Evolutionary conservation across 495 filamentous ascomycete genomes (phyloP).

Genomic region (Copromyces sp.): DNA sequence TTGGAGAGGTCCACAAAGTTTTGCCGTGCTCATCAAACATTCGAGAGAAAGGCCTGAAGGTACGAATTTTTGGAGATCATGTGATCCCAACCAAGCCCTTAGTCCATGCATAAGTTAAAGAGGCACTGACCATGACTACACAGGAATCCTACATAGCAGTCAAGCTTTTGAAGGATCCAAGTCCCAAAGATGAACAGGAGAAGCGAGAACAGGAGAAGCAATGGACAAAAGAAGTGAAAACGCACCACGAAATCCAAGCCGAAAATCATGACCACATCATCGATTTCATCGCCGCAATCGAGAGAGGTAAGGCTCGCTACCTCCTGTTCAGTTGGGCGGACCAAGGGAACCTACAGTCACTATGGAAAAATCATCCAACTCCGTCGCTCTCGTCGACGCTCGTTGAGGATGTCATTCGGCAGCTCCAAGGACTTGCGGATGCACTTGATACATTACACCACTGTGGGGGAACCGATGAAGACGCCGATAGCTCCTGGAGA

Average conservation of each 20-base stretch:
- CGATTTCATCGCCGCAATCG: slow-evolving; percentile 11
- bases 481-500: background rate
- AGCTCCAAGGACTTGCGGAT: slow-evolving; percentile 10
- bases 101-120: background rate
- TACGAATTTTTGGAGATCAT: background rate
- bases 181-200: background rate
- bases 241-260: background rate
- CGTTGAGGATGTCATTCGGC: slow-evolving; percentile 5
- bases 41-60: background rate
- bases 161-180: background rate
- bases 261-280: slow-evolving; percentile 6
- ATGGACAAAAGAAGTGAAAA: background rate
- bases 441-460: slow-evolving; percentile 11
- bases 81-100: background rate
- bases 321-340: slow-evolving; percentile 14
- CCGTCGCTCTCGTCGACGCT: background rate
- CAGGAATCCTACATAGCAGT: background rate
- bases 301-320: background rate
- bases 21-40: background rate
- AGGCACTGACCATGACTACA: background rate
- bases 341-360: slow-evolving; percentile 10
- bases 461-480: background rate
- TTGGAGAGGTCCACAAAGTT: background rate
- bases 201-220: background rate
- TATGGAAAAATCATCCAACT: slow-evolving; percentile 5